Evolutionary conservation across 495 filamentous ascomycete genomes (phyloP), one percentile per base, ranked within the genome.

Genomic region (Penicillium ucsense): DNA sequence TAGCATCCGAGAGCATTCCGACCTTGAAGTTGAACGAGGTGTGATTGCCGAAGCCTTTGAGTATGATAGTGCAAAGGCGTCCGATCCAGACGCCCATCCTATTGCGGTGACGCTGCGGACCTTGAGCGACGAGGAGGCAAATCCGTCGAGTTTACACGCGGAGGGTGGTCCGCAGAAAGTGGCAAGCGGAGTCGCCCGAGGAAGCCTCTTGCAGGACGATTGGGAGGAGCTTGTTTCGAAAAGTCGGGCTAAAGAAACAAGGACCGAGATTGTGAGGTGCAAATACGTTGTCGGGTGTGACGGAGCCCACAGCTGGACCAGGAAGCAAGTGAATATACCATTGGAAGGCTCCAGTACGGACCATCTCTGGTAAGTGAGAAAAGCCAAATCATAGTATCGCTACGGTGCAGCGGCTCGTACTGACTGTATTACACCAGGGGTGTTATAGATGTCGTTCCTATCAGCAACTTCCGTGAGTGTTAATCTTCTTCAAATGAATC

Each of bases 271-370:
- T 3, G 61, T 85, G 5, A 70, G 57, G 31, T 74, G 81, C 4
- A 84, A 81, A 52, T 87, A 84, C 50, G 61, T 86, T 39, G 71
- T 85, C n/a, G 82, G 82, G 3, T 80, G 75, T 43, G 83, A 86
- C 59, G 81, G 81, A 1, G 81, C 80, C 3, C 80, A 80, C 50
- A 76, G 72, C 41, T 84, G 82, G 82, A 76, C 76, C 1, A 64
- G 82, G 33, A 69, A 67, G 52, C 73, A 79, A 37, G 59, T 84
- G 4, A 70, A 72, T 4, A 76, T 78, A 35, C 60, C 70, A 8
- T 62, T 81, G 47, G 66, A 77, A 43, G 82, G 82, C 4, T 77
- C 81, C 35, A 68, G 69, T 39, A 82, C 78, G 0, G 80, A 86
- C 47, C 76, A 66, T 56, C 65, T 83, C 35, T 83, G 80, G 78